Evolutionary conservation across 2,329 filamentous ascomycete genomes (phyloP).

Genomic region (Chaetomiaceae sp.): DNA sequence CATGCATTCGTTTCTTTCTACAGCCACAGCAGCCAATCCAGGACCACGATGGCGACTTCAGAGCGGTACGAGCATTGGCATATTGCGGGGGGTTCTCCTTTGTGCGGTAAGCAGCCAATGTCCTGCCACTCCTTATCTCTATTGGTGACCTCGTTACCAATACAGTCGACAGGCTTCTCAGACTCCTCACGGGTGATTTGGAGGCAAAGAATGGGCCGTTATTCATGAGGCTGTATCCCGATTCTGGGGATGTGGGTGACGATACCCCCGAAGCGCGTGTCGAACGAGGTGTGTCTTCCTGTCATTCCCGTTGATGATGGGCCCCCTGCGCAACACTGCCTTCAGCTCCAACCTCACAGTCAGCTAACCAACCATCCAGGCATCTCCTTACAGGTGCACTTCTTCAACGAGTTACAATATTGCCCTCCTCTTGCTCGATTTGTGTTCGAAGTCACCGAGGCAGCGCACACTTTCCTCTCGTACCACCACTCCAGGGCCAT

Average conservation of each 20-base stretch:
- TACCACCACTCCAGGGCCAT: conserved; percentile 24
- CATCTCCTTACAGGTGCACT: conserved; percentile 22
- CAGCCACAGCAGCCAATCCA: conserved; percentile 4
- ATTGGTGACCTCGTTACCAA: background rate
- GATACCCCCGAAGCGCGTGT: conserved; percentile 20
- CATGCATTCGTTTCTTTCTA: conserved; percentile 18
- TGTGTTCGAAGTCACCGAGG: conserved; percentile 23
- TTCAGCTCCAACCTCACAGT: background rate
- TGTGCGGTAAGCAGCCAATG: conserved; percentile 15
- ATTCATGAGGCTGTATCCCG: conserved; percentile 23
- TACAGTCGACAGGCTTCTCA: conserved; percentile 13
- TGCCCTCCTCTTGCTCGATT: conserved; percentile 20
- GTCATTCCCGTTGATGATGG: too few relatives aligned
- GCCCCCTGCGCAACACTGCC: too few relatives aligned
- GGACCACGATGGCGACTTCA: conserved; percentile 14
- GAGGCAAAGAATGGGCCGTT: conserved; percentile 23
- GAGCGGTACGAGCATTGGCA: conserved; percentile 15
- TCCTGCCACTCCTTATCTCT: background rate
- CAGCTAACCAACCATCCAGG: conserved; percentile 12
- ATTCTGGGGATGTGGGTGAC: conserved; percentile 13
- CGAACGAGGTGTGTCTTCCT: conserved; percentile 25
- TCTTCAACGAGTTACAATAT: conserved; percentile 21
- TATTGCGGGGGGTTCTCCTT: conserved; percentile 25
- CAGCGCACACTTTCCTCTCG: conserved; percentile 22
- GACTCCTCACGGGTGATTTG: conserved; percentile 23